phyloP scores from a whole-genome alignment of 2,329 filamentous ascomycete species.

The Penicillium sp. region DNA sequence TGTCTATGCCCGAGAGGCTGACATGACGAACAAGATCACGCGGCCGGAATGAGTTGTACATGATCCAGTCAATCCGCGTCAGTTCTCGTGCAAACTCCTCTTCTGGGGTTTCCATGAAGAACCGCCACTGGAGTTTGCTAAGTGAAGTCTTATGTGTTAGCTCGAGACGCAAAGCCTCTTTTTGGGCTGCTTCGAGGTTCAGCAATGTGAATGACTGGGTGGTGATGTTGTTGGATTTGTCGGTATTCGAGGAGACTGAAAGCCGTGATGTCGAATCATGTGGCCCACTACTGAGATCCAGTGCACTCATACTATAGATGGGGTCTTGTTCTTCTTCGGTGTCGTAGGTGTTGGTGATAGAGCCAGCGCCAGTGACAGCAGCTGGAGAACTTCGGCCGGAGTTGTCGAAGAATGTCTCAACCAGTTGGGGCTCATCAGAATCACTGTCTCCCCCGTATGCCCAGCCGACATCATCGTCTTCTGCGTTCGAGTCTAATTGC shows the following conservation, averaged over 20 bases:
- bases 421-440: slow-evolving; percentile 37
- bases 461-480: slow-evolving; percentile 91
- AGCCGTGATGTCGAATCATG: slow-evolving; percentile 32
- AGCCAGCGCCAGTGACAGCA: slow-evolving; percentile 20
- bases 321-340: slow-evolving; percentile 31
- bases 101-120: slow-evolving; percentile 77
- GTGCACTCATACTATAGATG: slow-evolving; percentile 32
- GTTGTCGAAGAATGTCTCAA: slow-evolving; percentile 35
- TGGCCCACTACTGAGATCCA: slow-evolving; percentile 35
- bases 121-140: slow-evolving; percentile 78
- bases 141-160: slow-evolving; percentile 61
- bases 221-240: slow-evolving; percentile 33
- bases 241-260: slow-evolving; percentile 34
- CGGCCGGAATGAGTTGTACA: slow-evolving; percentile 90
- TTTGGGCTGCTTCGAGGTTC: slow-evolving; percentile 63
- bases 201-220: slow-evolving; percentile 39
- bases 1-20: slow-evolving; percentile 52
- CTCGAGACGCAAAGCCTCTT: slow-evolving; percentile 63
- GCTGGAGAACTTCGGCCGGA: slow-evolving; percentile 36
- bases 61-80: slow-evolving; percentile 93
- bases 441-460: slow-evolving; percentile 64
- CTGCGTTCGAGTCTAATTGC: slow-evolving; percentile 64
- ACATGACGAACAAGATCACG: slow-evolving; percentile 90
- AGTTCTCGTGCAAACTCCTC: slow-evolving; percentile 83
- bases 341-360: slow-evolving; percentile 12